Conservation (phyloP, 2,329 filamentous ascomycete species). For the Ilyonectria sp. region DNA sequence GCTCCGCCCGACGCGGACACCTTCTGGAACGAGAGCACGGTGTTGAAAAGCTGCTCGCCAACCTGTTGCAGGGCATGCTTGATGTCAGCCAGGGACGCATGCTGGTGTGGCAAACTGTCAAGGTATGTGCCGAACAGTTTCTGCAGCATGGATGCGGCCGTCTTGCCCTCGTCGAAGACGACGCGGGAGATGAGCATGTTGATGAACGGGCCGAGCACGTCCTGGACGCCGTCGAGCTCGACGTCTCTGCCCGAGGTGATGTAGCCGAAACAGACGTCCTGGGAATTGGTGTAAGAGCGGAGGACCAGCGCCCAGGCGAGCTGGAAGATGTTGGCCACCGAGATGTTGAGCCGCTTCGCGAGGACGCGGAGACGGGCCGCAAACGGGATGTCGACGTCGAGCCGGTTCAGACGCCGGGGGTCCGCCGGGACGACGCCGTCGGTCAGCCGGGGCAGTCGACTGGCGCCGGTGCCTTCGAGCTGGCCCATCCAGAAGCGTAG, state of each 20-base stretch:
- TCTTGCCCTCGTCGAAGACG: neutral
- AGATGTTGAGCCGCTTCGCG: constrained; percentile 9
- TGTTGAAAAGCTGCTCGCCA: constrained; percentile 8
- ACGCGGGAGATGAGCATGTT: constrained; percentile 17
- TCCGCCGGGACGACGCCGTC: neutral
- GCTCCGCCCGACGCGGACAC: neutral
- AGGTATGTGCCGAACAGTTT: constrained; percentile 11
- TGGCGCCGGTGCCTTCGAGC: constrained; percentile 10
- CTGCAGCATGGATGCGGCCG: neutral
- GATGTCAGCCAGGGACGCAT: constrained; percentile 21
- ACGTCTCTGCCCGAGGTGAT: constrained; percentile 19
- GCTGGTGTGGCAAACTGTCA: constrained; percentile 25
- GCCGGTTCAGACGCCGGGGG: neutral
- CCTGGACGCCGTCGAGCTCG: constrained; percentile 8
- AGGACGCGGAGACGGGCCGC: neutral
- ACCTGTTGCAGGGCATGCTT: constrained; percentile 16
- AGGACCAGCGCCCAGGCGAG: constrained; percentile 30
- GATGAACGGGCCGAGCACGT: constrained; percentile 23
- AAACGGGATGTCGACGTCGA: neutral
- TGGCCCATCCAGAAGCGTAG: constrained; percentile 12
- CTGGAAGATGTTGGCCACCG: constrained; percentile 26
- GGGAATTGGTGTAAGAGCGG: constrained; percentile 21
- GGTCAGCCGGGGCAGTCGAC: constrained; percentile 17
- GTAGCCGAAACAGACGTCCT: constrained; percentile 23
- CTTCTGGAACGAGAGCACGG: constrained; percentile 13